phyloP scores from a whole-genome alignment of 2,329 filamentous ascomycete genomes.

The Diplodia scrobiculata region DNA sequence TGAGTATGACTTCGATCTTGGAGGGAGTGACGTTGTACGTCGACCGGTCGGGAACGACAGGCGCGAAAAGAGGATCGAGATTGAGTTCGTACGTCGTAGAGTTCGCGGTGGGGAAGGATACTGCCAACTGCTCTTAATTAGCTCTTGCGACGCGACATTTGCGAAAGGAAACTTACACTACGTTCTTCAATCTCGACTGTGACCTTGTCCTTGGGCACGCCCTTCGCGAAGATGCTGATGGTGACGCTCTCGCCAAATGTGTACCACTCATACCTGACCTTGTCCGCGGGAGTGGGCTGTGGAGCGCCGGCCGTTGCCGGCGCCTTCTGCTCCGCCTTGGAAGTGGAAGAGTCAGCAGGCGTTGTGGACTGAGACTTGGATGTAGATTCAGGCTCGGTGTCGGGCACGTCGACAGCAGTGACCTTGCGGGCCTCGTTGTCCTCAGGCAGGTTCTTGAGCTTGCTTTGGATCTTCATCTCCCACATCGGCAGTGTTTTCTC shows the following conservation, averaged over 20 bases:
- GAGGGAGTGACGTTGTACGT: slow-evolving; percentile 68
- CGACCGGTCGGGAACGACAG: slow-evolving; percentile 64
- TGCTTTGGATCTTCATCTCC: slow-evolving; percentile 58
- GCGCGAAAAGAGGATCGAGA: slow-evolving; percentile 67
- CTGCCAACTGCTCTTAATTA: slow-evolving; percentile 49
- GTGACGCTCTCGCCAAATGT: slow-evolving; percentile 63
- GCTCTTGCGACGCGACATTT: neutral
- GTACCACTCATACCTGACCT: slow-evolving; percentile 70
- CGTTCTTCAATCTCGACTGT: slow-evolving; percentile 55
- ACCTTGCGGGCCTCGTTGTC: slow-evolving; percentile 50
- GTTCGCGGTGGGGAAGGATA: slow-evolving; percentile 61
- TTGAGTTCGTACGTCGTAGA: slow-evolving; percentile 62
- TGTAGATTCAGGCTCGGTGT: slow-evolving; percentile 46
- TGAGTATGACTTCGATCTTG: slow-evolving; percentile 76
- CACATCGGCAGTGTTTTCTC: slow-evolving; percentile 60
- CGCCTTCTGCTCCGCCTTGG: slow-evolving; percentile 17
- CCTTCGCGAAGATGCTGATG: slow-evolving; percentile 67
- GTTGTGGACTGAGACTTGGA: slow-evolving; percentile 40
- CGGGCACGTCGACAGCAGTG: slow-evolving; percentile 55
- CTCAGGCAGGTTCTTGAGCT: slow-evolving; percentile 54
- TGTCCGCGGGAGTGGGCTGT: slow-evolving; percentile 54
- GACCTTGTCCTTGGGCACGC: slow-evolving; percentile 60
- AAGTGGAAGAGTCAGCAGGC: slow-evolving; percentile 29
- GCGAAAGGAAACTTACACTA: slow-evolving; percentile 43
- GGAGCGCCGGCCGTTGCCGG: slow-evolving; percentile 10